These are phyloP conservation scores for Neofusicoccum ribis DNA, from an alignment of 2,329 filamentous ascomycete genomes.

Conservation along the genomic window DNA sequence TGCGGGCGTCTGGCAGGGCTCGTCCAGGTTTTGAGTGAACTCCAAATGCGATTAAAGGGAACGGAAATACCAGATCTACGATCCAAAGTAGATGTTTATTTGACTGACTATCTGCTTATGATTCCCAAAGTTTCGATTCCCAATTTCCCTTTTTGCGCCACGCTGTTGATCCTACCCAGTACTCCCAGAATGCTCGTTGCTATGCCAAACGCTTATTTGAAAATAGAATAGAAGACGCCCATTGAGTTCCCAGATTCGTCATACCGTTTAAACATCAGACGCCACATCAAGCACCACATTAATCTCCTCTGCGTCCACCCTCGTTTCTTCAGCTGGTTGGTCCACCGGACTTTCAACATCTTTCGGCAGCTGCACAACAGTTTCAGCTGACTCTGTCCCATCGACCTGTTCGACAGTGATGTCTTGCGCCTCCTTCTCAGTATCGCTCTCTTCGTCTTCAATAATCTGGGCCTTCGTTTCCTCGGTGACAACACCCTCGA, in stretches of 20 bases:
- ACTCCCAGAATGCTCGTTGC: background rate
- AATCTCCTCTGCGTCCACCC: background rate
- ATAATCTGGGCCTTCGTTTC: background rate
- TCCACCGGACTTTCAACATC: background rate
- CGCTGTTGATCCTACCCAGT: background rate
- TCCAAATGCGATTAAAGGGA: background rate
- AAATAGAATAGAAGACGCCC: background rate
- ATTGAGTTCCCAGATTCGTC: background rate
- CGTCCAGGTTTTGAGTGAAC: background rate
- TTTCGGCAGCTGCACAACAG: background rate
- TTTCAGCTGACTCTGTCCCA: background rate
- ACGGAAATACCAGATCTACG: background rate
- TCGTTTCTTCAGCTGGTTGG: background rate
- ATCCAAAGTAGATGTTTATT: background rate
- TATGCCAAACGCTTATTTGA: background rate
- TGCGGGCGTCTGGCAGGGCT: background rate
- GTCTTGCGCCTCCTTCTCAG: background rate
- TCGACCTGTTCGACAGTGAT: background rate
- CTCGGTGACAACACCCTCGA: too few species aligned
- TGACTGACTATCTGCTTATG: background rate
- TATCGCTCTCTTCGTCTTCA: background rate
- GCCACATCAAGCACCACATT: background rate
- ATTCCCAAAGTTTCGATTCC: background rate
- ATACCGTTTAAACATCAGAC: background rate
- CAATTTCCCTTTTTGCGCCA: background rate